Base-by-base conservation (phyloP, 768 basidiomycete species). In the Amanita molliuscula region DNA sequence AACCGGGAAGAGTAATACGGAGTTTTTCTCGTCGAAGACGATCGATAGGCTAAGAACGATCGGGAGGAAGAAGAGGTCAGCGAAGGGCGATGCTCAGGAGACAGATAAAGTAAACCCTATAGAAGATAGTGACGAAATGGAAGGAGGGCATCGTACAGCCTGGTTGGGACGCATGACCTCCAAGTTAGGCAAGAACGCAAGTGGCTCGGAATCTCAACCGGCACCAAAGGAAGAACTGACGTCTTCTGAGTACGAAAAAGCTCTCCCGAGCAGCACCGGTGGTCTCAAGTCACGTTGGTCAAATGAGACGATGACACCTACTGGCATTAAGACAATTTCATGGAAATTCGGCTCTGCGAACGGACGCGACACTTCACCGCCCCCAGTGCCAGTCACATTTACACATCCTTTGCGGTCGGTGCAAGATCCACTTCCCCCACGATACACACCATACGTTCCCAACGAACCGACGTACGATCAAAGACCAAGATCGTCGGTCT, bases 21-120 rank as follows among this genome's bases (percentile, higher is more conserved):
- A 50, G 51, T 44, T 42, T 36, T 34, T 57, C 35, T 52, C 55
- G 21, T 56, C 62, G 44, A 66, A 60, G 47, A 61, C 59, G 44
- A 61, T 69, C 28, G 68, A 64, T 58, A 78, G 67, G 60, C 57
- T 77, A 20, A 66, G 70, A 61, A 67, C 73, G 20, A 55, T 77
- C 48, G 71, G 75, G 9, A 67, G 67, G 55, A 76, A 68, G 58
- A 65, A 62, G 54, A 52, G 56, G 11, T 54, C 57, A 4, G 49
- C n/a, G 3, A 53, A 53, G 2, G 45, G 16, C 13, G 37, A 53
- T 25, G 43, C n/a, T 35, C 18, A 16, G 18, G 38, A 29, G 16
- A 26, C 18, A 26, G 29, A 38, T 13, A 9, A 31, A 20, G 40
- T 44, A 34, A 49, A 55, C 18, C 23, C 44, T 42, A 52, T 31